Conservation (phyloP, 805 yeast species). For the Isabelozyma pseudorhagii region DNA sequence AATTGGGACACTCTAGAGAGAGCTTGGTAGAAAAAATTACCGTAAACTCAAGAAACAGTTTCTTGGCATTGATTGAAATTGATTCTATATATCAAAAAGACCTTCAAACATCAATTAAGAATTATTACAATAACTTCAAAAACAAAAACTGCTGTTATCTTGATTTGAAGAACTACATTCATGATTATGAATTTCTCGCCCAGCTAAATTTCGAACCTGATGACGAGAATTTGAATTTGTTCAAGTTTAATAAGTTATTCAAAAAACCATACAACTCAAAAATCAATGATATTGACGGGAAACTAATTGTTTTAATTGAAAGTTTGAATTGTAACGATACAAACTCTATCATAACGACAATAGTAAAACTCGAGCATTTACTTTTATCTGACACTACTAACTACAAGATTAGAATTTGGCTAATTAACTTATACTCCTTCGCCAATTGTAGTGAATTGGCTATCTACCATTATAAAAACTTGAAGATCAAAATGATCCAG, state of each 20-base stretch:
- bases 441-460: slow-evolving; percentile 57
- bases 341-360: background rate
- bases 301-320: background rate
- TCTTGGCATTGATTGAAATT: slow-evolving; percentile 26
- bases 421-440: slow-evolving; percentile 57
- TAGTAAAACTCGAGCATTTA: slow-evolving; percentile 48
- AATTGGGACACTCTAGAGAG: slow-evolving; percentile 30
- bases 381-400: slow-evolving; percentile 62
- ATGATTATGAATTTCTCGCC: background rate
- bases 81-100: slow-evolving; percentile 16
- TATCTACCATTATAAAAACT: slow-evolving; percentile 42
- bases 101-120: slow-evolving; percentile 23
- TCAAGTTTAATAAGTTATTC: slow-evolving; percentile 2
- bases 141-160: slow-evolving; percentile 62
- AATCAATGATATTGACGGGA: background rate
- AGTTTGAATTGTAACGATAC: slow-evolving; percentile 1
- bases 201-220: background rate
- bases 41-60: slow-evolving; percentile 21
- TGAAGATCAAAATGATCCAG: slow-evolving; percentile 75
- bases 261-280: slow-evolving; percentile 4
- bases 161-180: slow-evolving; percentile 48
- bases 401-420: slow-evolving; percentile 68
- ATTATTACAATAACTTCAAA: slow-evolving; percentile 46
- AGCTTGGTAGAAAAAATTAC: slow-evolving; percentile 15
- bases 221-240: background rate